phyloP scores from a whole-genome alignment of 1,139 yeast species.

The Kluyveromyces marxianus region DNA sequence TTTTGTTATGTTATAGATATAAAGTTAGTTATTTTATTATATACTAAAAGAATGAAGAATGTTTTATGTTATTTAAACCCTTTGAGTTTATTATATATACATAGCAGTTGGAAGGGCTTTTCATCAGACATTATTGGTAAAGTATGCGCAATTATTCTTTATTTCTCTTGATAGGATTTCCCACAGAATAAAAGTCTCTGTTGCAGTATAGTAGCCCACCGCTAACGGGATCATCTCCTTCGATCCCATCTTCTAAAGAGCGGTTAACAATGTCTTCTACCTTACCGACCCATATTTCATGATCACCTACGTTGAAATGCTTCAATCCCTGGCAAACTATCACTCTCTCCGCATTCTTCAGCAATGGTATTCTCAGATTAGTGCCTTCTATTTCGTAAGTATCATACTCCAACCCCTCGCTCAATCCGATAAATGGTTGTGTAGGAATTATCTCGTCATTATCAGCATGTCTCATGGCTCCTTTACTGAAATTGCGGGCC shows the following conservation, averaged over 20 bases:
- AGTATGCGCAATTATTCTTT: too few relatives aligned
- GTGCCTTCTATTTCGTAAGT: constrained; percentile 13
- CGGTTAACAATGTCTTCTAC: constrained; percentile 43
- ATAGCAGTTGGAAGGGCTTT: too few relatives aligned
- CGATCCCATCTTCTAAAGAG: constrained; percentile 14
- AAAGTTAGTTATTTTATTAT: too few relatives aligned
- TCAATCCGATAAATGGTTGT: constrained; percentile 39
- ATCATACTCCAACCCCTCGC: constrained; percentile 26
- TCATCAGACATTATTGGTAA: too few relatives aligned
- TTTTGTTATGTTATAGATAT: too few relatives aligned
- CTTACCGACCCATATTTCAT: constrained; percentile 80
- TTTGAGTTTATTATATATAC: too few relatives aligned
- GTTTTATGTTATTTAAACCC: too few relatives aligned
- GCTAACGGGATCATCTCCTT: constrained; percentile 28
- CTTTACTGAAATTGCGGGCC: constrained; percentile 57
- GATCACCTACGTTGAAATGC: constrained; percentile 60
- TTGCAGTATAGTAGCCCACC: constrained; percentile 66
- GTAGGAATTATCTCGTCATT: constrained; percentile 22
- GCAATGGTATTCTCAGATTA: constrained; percentile 44
- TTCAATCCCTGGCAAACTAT: constrained; percentile 53
- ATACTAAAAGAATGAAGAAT: too few relatives aligned
- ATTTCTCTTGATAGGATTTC: constrained; percentile 22
- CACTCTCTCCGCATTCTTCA: constrained; percentile 52
- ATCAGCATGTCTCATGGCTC: constrained; percentile 30
- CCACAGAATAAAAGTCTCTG: constrained; percentile 53